These are phyloP conservation scores for Chlamydomonas sp. DNA, from an alignment of 139 green algal species.

Conservation along the genomic window DNA sequence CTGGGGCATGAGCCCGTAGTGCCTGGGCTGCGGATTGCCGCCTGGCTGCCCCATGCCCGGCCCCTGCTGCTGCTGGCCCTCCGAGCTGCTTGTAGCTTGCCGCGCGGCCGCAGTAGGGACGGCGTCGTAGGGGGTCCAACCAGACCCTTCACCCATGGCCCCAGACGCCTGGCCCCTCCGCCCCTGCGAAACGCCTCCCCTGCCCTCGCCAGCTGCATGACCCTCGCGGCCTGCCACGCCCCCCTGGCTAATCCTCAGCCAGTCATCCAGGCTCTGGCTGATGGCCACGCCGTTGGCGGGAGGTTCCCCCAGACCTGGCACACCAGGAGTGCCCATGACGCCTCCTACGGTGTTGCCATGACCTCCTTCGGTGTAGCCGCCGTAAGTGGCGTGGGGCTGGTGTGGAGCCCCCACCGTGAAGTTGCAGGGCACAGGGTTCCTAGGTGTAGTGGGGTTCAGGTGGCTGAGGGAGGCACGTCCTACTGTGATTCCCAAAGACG, in stretches of 20 bases:
- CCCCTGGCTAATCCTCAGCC: not conserved
- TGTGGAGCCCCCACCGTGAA: not conserved
- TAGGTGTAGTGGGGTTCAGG: too few relatives aligned
- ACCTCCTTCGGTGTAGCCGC: not conserved
- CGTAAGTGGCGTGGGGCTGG: not conserved
- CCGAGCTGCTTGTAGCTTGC: not conserved
- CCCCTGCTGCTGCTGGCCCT: not conserved
- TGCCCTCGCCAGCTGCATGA: not conserved
- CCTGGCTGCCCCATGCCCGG: not conserved
- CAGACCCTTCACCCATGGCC: too few relatives aligned
- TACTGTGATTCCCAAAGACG: too few relatives aligned
- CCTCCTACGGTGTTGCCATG: not conserved
- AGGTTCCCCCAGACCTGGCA: not conserved
- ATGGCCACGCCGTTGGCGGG: not conserved
- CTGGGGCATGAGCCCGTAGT: not conserved
- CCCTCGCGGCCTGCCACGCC: too few relatives aligned
- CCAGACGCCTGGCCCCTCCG: not conserved
- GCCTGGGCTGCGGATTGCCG: not conserved
- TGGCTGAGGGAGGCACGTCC: too few relatives aligned
- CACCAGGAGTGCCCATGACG: not conserved
- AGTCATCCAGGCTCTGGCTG: constrained; percentile 19
- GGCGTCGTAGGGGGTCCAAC: not conserved
- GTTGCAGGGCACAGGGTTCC: not conserved
- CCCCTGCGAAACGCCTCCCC: not conserved
- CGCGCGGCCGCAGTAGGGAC: not conserved